phyloP scores from a whole-genome alignment of 805 yeast genomes.

The Yarrowia bubula region DNA sequence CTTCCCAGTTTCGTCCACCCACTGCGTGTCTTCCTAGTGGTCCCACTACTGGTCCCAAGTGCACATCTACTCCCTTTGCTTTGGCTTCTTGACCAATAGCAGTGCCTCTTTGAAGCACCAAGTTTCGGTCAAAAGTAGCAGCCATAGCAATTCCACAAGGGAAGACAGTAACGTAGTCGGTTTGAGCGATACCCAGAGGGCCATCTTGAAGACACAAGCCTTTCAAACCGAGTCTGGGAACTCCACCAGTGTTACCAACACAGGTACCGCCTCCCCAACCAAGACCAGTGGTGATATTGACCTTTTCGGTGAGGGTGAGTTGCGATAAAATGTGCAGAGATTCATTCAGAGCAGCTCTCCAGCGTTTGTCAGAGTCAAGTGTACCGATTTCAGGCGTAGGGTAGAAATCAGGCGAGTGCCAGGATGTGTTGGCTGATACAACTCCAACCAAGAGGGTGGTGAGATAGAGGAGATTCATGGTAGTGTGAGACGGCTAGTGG shows the following conservation, averaged over 20 bases:
- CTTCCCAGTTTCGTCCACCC: constrained; percentile 52
- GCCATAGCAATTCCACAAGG: constrained; percentile 62
- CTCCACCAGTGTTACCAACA: constrained; percentile 42
- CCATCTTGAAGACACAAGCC: constrained; percentile 62
- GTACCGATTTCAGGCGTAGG: constrained; percentile 1
- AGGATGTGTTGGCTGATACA: too few relatives aligned
- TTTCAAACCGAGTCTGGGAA: constrained; percentile 54
- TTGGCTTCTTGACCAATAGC: constrained; percentile 58
- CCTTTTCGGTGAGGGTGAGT: neutral
- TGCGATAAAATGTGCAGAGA: neutral
- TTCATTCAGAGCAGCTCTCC: neutral
- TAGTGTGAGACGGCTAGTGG: too few relatives aligned
- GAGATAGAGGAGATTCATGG: neutral
- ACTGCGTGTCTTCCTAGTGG: constrained; percentile 62
- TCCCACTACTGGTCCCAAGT: constrained; percentile 58
- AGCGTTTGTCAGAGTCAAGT: neutral
- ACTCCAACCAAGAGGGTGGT: too few relatives aligned
- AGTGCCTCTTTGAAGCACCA: constrained; percentile 52
- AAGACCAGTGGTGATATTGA: constrained; percentile 2
- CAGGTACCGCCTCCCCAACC: constrained; percentile 2
- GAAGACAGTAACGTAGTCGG: constrained; percentile 56
- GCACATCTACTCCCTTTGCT: constrained; percentile 53
- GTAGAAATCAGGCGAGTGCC: neutral
- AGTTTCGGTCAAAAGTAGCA: constrained; percentile 53
- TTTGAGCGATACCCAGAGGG: constrained; percentile 54